Conservation (phyloP, 305 asterid genomes). For the Rubia occidens region DNA sequence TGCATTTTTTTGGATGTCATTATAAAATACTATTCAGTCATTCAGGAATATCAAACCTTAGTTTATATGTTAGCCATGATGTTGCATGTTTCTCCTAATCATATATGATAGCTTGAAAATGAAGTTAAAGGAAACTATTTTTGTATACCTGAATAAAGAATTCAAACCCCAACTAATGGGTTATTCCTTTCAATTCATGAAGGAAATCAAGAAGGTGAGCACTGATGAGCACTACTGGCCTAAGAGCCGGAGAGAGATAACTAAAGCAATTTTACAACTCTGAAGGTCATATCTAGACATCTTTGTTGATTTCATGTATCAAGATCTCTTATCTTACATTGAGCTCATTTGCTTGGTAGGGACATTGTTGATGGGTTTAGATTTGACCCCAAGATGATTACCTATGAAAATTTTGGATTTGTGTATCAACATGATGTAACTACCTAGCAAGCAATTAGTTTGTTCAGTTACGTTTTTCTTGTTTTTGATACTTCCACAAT, state of each 20-base stretch:
- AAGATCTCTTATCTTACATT: neutral
- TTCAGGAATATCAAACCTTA: too few relatives aligned
- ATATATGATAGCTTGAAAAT: too few relatives aligned
- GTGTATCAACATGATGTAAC: slow-evolving; percentile 9
- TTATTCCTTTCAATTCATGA: slow-evolving; percentile 16
- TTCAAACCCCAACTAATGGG: neutral
- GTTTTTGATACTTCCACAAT: neutral
- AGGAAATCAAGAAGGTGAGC: slow-evolving; percentile 94
- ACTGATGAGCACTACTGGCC: slow-evolving; percentile 90
- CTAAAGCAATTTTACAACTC: slow-evolving; percentile 42
- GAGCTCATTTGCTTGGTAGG: neutral
- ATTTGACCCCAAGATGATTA: neutral
- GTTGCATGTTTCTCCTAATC: too few relatives aligned
- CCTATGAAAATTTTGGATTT: neutral
- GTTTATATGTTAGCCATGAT: too few relatives aligned
- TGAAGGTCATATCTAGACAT: slow-evolving; percentile 17
- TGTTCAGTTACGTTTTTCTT: slow-evolving; percentile 3
- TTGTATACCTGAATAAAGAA: too few relatives aligned
- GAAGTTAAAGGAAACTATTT: too few relatives aligned
- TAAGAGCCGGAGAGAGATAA: slow-evolving; percentile 74
- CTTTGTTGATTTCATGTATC: neutral
- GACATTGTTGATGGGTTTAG: neutral
- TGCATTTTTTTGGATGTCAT: too few relatives aligned
- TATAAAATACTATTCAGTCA: too few relatives aligned
- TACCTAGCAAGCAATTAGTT: slow-evolving; percentile 11